These are phyloP conservation scores for Colletotrichum cordylinicola DNA, from an alignment of 2,329 filamentous ascomycete species.

Conservation along the genomic window DNA sequence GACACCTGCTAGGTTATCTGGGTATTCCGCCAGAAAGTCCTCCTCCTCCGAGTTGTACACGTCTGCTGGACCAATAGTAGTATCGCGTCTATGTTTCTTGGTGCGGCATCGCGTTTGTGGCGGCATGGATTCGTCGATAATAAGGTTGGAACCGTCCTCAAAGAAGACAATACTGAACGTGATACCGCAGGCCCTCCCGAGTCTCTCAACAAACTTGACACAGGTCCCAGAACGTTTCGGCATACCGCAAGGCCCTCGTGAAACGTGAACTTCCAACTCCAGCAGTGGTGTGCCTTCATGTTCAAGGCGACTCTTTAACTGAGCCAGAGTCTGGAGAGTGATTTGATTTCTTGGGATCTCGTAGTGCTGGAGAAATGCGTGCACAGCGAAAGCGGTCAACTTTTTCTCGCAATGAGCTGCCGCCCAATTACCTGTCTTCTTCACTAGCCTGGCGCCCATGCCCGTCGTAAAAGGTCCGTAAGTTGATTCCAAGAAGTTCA, in stretches of 20 bases:
- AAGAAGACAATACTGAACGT: background rate
- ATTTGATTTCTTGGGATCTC: background rate
- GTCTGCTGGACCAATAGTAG: background rate
- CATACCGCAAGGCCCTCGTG: background rate
- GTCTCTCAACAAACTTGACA: background rate
- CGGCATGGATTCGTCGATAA: background rate
- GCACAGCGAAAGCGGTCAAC: background rate
- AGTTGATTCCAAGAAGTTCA: background rate
- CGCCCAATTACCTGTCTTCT: background rate
- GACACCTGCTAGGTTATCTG: background rate
- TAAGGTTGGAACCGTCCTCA: fast-evolving
- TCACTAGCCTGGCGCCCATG: background rate
- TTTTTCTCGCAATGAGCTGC: background rate
- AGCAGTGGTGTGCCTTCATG: background rate
- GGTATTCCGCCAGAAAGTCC: background rate
- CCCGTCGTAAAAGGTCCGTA: background rate
- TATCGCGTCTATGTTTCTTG: background rate
- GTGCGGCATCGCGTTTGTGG: background rate
- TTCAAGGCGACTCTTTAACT: background rate
- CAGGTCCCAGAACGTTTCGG: background rate
- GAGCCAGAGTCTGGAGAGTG: background rate
- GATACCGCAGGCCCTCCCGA: background rate
- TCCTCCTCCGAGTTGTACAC: background rate
- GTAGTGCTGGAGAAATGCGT: background rate
- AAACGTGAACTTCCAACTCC: background rate